Evolutionary conservation across 2,329 filamentous ascomycete species (phyloP), one percentile per base, ranked within the genome.

Genomic region (Leptographium lundbergii): DNA sequence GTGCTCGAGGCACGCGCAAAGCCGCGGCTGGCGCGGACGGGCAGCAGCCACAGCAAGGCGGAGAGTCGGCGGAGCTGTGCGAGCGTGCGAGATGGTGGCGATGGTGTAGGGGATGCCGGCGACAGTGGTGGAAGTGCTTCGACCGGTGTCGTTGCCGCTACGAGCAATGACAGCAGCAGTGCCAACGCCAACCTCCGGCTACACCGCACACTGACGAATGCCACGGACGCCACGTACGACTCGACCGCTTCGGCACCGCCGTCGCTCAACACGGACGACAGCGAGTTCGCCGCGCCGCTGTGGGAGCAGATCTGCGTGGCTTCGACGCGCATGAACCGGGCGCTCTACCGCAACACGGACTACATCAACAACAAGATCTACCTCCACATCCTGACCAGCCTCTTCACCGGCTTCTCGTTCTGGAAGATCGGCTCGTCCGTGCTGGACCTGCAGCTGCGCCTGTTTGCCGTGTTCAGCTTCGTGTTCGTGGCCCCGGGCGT

Each of bases 341-440:
- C 88, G 0, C 92, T 88, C 75, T 96, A 89, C 89, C 81, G 91
- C 50, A 88, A 87, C 2, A 88, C 88, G 42, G 91, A 95, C 74
- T 96, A 96, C 69, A 85, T 90, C 57, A 94, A 95, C 71, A 95
- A 90, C 0, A 82, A 90, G 22, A 75, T 95, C 22, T 95, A 92
- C 77, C 91, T 88, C 68, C 90, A 95, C 69, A 75, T 92, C 61
- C 81, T 84, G 61, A 88, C 95, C 63, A 86, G 88, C 1, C 68
- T 95, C 17, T 74, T 95, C 59, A 89, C 87, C 0, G 91, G 91
- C 65, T 78, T 95, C 14, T 86, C 86, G 39, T 96, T 87, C 70
- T 76, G 95, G 54, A 81, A 89, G 61, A 81, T 95, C 10, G 85
- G 92, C 67, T 73, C 91, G 66, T 90, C 87, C 2, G 81, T 87